phyloP scores from a whole-genome alignment of 1,284 basidiomycete species.

The Amylostereum chailletii region DNA sequence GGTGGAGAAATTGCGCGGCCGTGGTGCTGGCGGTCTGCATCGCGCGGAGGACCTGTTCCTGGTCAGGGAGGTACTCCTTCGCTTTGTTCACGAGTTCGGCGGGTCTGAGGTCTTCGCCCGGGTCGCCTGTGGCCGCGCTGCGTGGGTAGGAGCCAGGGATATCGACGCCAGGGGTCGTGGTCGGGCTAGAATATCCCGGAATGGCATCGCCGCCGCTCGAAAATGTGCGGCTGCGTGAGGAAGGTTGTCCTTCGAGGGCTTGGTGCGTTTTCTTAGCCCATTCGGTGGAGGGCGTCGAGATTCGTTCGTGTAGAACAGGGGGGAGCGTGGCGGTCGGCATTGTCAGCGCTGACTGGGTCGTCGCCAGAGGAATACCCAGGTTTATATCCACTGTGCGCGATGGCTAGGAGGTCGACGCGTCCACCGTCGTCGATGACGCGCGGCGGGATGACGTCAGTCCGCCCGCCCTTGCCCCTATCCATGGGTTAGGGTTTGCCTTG shows the following conservation, averaged over 20 bases:
- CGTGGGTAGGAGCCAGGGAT: constrained; percentile 1
- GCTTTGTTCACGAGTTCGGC: constrained; percentile 1
- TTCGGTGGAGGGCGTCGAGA: constrained; percentile 2
- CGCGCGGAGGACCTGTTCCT: constrained; percentile 9
- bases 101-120: background rate
- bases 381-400: background rate
- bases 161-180: background rate
- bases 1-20: constrained; percentile 19
- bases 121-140: background rate
- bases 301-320: background rate
- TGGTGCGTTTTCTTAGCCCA: constrained; percentile 2
- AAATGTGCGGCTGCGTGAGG: no score
- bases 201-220: background rate
- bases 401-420: no score
- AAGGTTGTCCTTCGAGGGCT: background rate
- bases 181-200: background rate
- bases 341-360: background rate
- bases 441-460: no score
- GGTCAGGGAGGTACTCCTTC: background rate
- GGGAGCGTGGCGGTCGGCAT: constrained; percentile 1
- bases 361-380: background rate
- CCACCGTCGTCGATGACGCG: no score
- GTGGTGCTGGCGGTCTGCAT: constrained; percentile 15
- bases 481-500: no score
- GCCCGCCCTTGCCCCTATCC: no score